These are phyloP conservation scores for Leonotis leonurus DNA, from an alignment of 257 asterid genomes.

Conservation along the genomic window DNA sequence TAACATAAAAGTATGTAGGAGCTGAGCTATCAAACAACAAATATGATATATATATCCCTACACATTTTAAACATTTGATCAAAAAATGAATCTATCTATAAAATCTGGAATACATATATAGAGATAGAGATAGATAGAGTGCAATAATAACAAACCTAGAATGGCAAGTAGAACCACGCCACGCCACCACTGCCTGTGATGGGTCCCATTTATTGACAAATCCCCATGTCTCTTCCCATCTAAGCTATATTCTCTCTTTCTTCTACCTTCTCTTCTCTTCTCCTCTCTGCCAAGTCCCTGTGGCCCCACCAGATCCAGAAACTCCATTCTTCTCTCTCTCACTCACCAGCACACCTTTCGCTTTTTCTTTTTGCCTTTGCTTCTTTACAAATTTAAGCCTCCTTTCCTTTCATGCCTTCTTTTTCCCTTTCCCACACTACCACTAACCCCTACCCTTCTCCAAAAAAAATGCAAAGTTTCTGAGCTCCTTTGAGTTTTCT, in stretches of 20 bases:
- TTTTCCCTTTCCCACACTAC: slow-evolving; percentile 25
- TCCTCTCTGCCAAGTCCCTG: slow-evolving; percentile 31
- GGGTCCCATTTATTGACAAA: slow-evolving; percentile 51
- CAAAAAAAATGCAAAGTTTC: slow-evolving; percentile 17
- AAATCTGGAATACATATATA: no score
- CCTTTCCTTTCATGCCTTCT: slow-evolving; percentile 45
- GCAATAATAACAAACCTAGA: no score
- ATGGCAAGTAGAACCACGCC: no score
- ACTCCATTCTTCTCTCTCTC: slow-evolving; percentile 32
- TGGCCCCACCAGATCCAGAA: slow-evolving; percentile 71
- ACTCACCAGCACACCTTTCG: slow-evolving; percentile 18
- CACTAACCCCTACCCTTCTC: not conserved
- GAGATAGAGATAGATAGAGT: no score
- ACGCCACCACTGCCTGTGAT: no score
- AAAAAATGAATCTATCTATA: no score
- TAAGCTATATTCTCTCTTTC: slow-evolving; percentile 39
- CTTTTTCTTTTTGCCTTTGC: slow-evolving; percentile 29
- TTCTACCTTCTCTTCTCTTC: no score
- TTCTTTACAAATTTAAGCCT: slow-evolving; percentile 41
- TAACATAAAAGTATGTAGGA: no score
- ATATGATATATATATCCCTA: no score
- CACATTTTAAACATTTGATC: no score
- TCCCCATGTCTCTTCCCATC: slow-evolving; percentile 59
- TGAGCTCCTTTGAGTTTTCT: slow-evolving; percentile 17
- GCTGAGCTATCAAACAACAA: no score